Evolutionary conservation across 2,329 filamentous ascomycete species (phyloP), one percentile per base, ranked within the genome.

Genomic region (Drechslera avenae): DNA sequence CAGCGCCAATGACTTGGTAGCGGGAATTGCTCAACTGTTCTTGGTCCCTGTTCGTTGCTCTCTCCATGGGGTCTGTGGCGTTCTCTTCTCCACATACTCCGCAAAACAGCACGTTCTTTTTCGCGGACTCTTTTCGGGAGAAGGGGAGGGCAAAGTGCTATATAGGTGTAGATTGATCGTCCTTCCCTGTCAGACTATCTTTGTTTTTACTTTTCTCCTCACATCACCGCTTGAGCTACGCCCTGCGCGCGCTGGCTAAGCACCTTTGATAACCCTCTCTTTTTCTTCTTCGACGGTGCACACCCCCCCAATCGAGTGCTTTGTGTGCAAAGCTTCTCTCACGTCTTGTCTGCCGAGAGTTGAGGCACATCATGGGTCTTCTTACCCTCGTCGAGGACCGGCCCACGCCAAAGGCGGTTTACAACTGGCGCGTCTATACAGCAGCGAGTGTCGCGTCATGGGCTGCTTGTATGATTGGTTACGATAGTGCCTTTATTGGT

Each of bases 401-500:
- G 59, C 82, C 81, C 13, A 84, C 81, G 52, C 82, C 82, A 17
- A 79, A 77, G 64, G 75, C 74, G 45, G 81, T 85, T 48, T 85
- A 84, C 76, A 84, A 84, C 69, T 84, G 82, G 81, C 74, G 78
- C 33, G 78, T 84, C 34, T 85, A 83, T 62, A 74, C 79, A 10
- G 78, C 79, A 34, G 81, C 82, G 7, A 74, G 75, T 10, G 76
- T 83, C 26, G 81, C 82, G 34, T 83, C 79, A 12, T 83, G 78
- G 65, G 81, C 81, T 42, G 79, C 81, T 50, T 83, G 81, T 63
- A 84, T 83, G 79, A 83, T 83, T 56, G 80, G 81, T 13, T 83
- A 83, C 56, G 88, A 91, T 69, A 87, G 83, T 43, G 86, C 89
- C 57, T 92, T 92, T 73, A 91, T 92, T 61, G 89, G 67, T 5